A percentile compares a stretch with the other conserved stretches of the same genome.
phyloP scores from a whole-genome alignment of 495 filamentous ascomycete genomes.

The Aspergillus carlsbadensis region DNA sequence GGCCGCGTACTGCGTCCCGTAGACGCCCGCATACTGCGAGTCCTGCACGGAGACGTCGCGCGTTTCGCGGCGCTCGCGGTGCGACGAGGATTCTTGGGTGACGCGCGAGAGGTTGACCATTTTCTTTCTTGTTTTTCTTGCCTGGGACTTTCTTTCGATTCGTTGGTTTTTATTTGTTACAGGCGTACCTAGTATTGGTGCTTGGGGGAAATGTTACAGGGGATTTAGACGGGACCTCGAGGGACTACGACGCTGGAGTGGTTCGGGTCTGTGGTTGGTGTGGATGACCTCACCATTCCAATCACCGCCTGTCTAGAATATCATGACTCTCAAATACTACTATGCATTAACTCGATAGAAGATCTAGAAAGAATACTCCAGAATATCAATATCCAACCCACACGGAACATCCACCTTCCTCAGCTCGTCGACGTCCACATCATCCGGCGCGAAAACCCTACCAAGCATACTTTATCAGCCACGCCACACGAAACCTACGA shows the following conservation, averaged over 20 bases:
- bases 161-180: too few species aligned
- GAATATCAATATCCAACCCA: constrained; percentile 19
- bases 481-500: neutral
- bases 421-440: constrained; percentile 15
- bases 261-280: neutral
- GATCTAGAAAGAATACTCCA: constrained; percentile 5
- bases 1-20: constrained; percentile 71
- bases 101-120: constrained; percentile 23
- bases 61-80: constrained; percentile 6
- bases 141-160: too few species aligned
- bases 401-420: constrained; percentile 16
- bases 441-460: constrained; percentile 20
- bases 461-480: neutral
- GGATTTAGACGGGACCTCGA: too few species aligned
- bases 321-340: neutral
- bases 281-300: neutral
- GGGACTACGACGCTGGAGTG: too few species aligned
- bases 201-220: too few species aligned
- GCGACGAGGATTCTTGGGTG: constrained; percentile 8
- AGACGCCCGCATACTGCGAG: constrained; percentile 56
- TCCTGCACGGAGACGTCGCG: constrained; percentile 27
- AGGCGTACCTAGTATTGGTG: too few species aligned
- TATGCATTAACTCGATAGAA: neutral
- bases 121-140: neutral
- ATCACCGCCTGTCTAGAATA: neutral